phyloP scores from a whole-genome alignment of 23 red algal genomes.

The Agarophyton chilense region DNA sequence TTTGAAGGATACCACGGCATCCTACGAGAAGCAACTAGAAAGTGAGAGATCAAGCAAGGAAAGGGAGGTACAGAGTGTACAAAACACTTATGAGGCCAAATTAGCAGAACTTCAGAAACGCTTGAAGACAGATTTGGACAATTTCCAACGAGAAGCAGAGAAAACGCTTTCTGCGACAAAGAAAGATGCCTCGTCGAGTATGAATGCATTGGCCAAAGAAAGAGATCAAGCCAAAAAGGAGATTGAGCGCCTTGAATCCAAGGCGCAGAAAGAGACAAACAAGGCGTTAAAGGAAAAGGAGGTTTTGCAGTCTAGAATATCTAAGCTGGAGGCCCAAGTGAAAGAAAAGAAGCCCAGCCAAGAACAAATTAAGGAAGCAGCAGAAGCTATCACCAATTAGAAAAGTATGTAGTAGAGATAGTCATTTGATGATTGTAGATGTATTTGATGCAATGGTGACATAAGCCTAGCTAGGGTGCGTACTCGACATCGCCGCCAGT shows the following conservation, averaged over 20 bases:
- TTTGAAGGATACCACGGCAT: neutral
- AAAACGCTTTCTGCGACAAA: conserved; percentile 9
- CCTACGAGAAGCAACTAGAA: conserved; percentile 37
- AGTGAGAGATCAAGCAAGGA: neutral
- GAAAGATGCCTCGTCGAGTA: conserved; percentile 14
- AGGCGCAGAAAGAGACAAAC: neutral
- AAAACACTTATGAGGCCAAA: conserved; percentile 26
- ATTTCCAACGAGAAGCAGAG: conserved; percentile 20
- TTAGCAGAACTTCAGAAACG: conserved; percentile 31
- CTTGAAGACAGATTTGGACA: conserved; percentile 41
- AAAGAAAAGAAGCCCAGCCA: neutral
- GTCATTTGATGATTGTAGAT: neutral
- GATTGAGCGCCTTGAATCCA: neutral
- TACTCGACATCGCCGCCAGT: conserved; percentile 25
- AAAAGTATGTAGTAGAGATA: neutral
- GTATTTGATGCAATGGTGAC: neutral
- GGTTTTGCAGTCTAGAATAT: conserved; percentile 22
- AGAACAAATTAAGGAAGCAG: neutral
- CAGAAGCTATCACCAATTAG: neutral
- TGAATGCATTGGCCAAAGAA: conserved; percentile 18
- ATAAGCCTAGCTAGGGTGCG: neutral
- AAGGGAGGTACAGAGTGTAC: conserved; percentile 10
- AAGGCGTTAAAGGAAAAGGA: conserved; percentile 35
- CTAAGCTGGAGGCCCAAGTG: conserved; percentile 23
- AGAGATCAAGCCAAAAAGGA: conserved; percentile 53